Conservation (phyloP, 306 rosid species). For the Sicyos edulis region DNA sequence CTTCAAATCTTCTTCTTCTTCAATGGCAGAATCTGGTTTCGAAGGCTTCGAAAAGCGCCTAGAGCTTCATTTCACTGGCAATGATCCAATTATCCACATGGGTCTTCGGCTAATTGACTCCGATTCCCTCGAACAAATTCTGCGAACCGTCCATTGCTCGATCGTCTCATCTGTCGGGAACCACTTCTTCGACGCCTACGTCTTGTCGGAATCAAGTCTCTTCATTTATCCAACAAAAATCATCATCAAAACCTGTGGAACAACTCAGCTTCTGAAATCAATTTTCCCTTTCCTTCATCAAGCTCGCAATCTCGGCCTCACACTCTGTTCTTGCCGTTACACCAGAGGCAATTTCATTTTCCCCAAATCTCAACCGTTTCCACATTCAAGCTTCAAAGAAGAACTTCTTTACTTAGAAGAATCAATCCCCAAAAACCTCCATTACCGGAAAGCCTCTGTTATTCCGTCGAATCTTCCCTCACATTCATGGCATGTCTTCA, state of each 20-base stretch:
- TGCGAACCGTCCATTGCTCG: constrained; percentile 77
- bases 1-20: not conserved
- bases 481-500: constrained; percentile 85
- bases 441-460: constrained; percentile 63
- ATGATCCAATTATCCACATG: constrained; percentile 25
- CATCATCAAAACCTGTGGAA: constrained; percentile 94
- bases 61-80: constrained; percentile 21
- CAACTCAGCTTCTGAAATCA: constrained; percentile 95
- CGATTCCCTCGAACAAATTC: constrained; percentile 51
- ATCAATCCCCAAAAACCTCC: constrained; percentile 45
- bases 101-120: constrained; percentile 63
- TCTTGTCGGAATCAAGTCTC: constrained; percentile 90
- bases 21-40: constrained; percentile 24
- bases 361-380: constrained; percentile 75
- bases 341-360: constrained; percentile 81
- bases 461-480: constrained; percentile 66
- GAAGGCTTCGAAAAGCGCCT: constrained; percentile 25
- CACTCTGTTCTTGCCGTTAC: constrained; percentile 56
- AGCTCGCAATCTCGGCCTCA: constrained; percentile 43
- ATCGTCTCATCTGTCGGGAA: constrained; percentile 91
- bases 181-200: constrained; percentile 75
- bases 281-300: constrained; percentile 59
- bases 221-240: constrained; percentile 88
- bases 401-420: constrained; percentile 60
- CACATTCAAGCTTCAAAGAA: constrained; percentile 73